These are phyloP conservation scores for Umbelopsis isabellina DNA, from an alignment of 192 early-diverging fungal genomes.

Conservation along the genomic window DNA sequence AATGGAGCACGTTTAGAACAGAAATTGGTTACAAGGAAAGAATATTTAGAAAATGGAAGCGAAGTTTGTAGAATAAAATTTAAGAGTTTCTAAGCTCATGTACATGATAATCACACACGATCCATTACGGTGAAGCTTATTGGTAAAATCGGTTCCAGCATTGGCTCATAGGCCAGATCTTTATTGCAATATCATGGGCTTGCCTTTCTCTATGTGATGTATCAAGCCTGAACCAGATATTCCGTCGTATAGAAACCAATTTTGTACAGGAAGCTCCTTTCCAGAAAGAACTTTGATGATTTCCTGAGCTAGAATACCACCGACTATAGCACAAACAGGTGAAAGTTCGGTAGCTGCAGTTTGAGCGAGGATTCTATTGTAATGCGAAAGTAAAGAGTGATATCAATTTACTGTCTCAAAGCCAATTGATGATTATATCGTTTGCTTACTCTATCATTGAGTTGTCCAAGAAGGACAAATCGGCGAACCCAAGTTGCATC, in stretches of 20 bases:
- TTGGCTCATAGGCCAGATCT: not conserved
- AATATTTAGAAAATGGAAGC: slow-evolving; percentile 67
- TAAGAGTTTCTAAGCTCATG: slow-evolving; percentile 26
- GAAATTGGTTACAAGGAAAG: slow-evolving; percentile 58
- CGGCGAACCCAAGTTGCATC: slow-evolving; percentile 39
- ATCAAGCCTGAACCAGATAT: slow-evolving; percentile 45
- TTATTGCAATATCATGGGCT: slow-evolving; percentile 7
- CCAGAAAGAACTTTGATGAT: slow-evolving; percentile 82
- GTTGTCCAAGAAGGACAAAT: slow-evolving; percentile 5
- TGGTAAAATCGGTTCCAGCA: not conserved
- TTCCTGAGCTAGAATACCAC: slow-evolving; percentile 89
- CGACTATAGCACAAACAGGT: slow-evolving; percentile 84
- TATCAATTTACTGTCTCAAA: no score
- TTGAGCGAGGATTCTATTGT: slow-evolving; percentile 49
- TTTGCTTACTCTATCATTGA: slow-evolving; percentile 15
- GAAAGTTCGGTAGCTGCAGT: slow-evolving; percentile 67
- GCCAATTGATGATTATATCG: no score
- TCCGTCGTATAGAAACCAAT: slow-evolving; percentile 80
- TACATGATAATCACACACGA: not conserved
- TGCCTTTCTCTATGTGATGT: slow-evolving; percentile 6
- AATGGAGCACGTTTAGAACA: slow-evolving; percentile 49
- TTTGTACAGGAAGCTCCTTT: slow-evolving; percentile 83
- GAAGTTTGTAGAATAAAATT: slow-evolving; percentile 56
- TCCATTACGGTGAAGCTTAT: not conserved
- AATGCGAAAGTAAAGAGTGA: no score